Base-by-base conservation (phyloP, 768 basidiomycete species). In the Lanmaoa pseudosensibilis region DNA sequence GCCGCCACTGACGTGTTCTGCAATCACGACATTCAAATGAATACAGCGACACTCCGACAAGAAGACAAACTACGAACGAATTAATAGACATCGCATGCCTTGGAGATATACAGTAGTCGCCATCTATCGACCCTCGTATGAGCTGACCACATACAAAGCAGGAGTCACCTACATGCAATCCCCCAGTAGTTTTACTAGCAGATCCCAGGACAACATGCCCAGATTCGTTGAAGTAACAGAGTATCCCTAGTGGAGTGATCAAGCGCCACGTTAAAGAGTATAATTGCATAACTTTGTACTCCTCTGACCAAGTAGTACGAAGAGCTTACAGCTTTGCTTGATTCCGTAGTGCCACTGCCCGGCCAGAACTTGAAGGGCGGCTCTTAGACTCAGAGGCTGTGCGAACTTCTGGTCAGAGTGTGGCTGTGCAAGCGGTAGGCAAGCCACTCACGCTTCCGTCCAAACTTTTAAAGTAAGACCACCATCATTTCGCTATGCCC, bases 401-500 rank as follows among this genome's bases (percentile, higher is more conserved):
- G n/a, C n/a, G n/a, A n/a, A n/a, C n/a, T n/a, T n/a, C n/a, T n/a
- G n/a, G n/a, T 21, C 38, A n/a, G 8, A 32, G 7, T 23, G 39
- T 58, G 56, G 56, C 58, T 59, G 32, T 40, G 38, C 19, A 21
- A 27, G 9, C 0, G 5, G 13, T 40, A 27, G 27, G 25, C 2
- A 16, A 9, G 23, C 39, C 13, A n/a, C 36, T 23, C 46, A 23
- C 6, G 33, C 32, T 21, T 47, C 21, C 21, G 21, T 4, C 3
- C 49, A 30, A 32, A 21, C 15, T 27, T 40, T 44, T 30, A 3
- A 39, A 37, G 21, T 16, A 5, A 12, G 8, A 38, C 21, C 36
- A 15, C 27, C 34, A 39, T 21, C 16, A 15, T 46, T 18, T 36
- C 8, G 32, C 39, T 25, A 69, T 69, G 68, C 50, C 47, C 5